phyloP scores from a whole-genome alignment of 192 early-diverging fungal species.

The Endogone sp. region DNA sequence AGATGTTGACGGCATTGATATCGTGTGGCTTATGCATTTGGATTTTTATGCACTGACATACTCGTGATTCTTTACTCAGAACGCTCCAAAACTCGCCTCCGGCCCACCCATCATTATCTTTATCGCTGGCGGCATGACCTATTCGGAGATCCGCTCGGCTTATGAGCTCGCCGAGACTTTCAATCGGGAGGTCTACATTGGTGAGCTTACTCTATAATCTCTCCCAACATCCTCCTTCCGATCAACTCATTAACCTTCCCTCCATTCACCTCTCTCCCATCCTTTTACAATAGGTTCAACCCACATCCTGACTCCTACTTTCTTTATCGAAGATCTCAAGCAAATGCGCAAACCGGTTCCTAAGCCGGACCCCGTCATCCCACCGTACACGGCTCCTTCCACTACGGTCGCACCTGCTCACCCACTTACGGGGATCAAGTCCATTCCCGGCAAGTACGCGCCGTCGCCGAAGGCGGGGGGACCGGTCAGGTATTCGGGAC shows the following conservation, averaged over 20 bases:
- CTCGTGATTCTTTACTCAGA: conserved; percentile 6
- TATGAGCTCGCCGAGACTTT: conserved; percentile 61
- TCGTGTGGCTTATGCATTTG: conserved; percentile 3
- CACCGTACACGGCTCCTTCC: too few relatives aligned
- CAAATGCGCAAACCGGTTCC: neutral
- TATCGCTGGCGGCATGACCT: conserved; percentile 76
- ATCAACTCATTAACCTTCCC: too few relatives aligned
- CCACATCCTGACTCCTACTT: neutral
- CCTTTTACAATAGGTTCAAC: too few relatives aligned
- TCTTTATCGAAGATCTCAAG: neutral
- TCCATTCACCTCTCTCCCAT: too few relatives aligned
- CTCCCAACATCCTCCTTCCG: too few relatives aligned
- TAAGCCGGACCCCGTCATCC: neutral
- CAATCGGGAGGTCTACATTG: conserved; percentile 66
- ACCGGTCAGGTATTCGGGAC: too few relatives aligned
- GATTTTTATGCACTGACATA: neutral
- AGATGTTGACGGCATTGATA: conserved; percentile 30
- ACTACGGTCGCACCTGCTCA: too few relatives aligned
- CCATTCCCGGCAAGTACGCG: too few relatives aligned
- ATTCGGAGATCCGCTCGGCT: conserved; percentile 68
- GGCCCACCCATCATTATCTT: conserved; percentile 75
- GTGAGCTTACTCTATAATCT: too few relatives aligned
- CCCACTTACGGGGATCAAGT: too few relatives aligned
- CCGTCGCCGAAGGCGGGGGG: too few relatives aligned
- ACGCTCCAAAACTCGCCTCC: conserved; percentile 13